Conservation (phyloP, 345 rosid genomes). For the Linum usitatissimum region DNA sequence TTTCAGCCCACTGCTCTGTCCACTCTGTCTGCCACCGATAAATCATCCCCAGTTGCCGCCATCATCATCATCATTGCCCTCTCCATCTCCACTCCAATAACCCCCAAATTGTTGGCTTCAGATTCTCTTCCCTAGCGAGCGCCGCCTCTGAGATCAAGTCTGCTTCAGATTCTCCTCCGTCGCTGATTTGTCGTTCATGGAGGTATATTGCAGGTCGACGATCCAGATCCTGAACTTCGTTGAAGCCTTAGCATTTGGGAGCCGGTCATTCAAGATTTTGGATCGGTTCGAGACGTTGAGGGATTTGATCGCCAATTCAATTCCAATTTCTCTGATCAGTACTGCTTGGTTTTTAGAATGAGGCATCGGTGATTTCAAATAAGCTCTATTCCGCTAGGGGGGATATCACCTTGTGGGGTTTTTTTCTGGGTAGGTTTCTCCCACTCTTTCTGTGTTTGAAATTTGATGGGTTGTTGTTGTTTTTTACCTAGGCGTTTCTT, state of each 20-base stretch:
- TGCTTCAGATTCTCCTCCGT: constrained; percentile 55
- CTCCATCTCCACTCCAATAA: constrained; percentile 10
- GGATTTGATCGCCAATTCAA: constrained; percentile 70
- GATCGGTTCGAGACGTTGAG: constrained; percentile 71
- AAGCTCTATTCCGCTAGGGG: too few species aligned
- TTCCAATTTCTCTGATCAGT: constrained; percentile 56
- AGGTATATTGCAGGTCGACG: constrained; percentile 64
- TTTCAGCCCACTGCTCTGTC: too few species aligned
- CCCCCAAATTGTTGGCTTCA: constrained; percentile 55
- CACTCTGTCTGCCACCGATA: too few species aligned
- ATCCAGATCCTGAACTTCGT: constrained; percentile 69
- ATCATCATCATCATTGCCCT: too few species aligned
- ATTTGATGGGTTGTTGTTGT: too few species aligned
- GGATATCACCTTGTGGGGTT: too few species aligned
- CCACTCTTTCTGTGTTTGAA: too few species aligned
- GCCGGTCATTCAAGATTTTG: constrained; percentile 71
- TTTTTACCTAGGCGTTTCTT: too few species aligned
- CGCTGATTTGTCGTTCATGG: constrained; percentile 81
- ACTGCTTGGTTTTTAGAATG: constrained; percentile 37
- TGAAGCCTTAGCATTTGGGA: constrained; percentile 56
- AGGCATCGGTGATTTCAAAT: too few species aligned
- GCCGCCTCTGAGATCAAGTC: constrained; percentile 75
- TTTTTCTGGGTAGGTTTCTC: too few species aligned
- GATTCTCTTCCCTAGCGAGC: constrained; percentile 82
- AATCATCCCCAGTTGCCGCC: too few species aligned